Conservation (phyloP, 768 basidiomycete species). For the Grammothele lineata region DNA sequence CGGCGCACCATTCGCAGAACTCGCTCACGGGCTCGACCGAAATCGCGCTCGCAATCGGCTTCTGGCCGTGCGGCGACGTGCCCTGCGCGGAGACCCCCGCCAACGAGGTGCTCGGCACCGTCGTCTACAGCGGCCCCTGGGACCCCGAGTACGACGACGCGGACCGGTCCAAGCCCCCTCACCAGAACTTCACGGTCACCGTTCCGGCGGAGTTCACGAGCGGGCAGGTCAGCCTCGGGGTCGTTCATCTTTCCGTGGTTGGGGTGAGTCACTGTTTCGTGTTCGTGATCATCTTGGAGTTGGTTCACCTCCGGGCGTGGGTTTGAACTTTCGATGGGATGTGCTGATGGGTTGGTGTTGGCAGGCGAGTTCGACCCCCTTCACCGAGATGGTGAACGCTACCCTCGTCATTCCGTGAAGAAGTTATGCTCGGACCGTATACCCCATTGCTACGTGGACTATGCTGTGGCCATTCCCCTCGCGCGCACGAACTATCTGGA, state of each 20-base stretch:
- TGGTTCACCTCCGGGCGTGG: too few species aligned
- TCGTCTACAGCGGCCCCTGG: conserved; percentile 29
- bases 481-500: too few species aligned
- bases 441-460: too few species aligned
- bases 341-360: background rate
- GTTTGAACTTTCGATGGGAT: background rate
- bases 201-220: conserved; percentile 15
- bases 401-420: conserved; percentile 14
- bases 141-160: conserved; percentile 19
- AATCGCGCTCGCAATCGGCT: conserved; percentile 31
- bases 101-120: conserved; percentile 22
- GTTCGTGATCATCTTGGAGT: too few species aligned
- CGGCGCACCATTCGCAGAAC: conserved; percentile 16
- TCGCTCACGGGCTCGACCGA: conserved; percentile 29
- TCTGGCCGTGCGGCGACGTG: conserved; percentile 21
- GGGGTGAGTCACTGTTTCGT: conserved; percentile 12
- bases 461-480: too few species aligned
- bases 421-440: too few species aligned
- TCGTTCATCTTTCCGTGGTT: conserved; percentile 20
- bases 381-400: conserved; percentile 14
- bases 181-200: conserved; percentile 27
- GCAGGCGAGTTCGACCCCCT: conserved; percentile 16
- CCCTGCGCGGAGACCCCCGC: conserved; percentile 19
- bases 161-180: conserved; percentile 13
- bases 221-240: conserved; percentile 16